These are phyloP conservation scores for Yarrowia sp. DNA, from an alignment of 805 yeast genomes.

Conservation along the genomic window DNA sequence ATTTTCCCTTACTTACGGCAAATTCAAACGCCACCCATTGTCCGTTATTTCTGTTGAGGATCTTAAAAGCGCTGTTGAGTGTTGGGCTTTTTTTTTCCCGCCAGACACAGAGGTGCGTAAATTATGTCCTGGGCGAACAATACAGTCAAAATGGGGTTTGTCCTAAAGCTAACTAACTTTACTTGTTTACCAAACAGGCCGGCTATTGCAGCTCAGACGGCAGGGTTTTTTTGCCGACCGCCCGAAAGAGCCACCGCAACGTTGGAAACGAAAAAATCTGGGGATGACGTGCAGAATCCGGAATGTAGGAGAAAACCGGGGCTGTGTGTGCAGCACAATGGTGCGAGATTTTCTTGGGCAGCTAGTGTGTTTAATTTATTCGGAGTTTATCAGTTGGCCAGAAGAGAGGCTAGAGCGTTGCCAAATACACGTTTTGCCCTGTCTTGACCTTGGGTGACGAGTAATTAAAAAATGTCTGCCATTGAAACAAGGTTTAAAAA, in stretches of 20 bases:
- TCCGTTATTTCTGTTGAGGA: constrained; percentile 10
- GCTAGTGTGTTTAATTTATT: too few relatives aligned
- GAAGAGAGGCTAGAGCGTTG: neutral
- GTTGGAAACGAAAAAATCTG: neutral
- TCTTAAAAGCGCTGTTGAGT: constrained; percentile 6
- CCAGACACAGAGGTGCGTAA: neutral
- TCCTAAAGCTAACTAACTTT: neutral
- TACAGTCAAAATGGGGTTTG: too few relatives aligned
- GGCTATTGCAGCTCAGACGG: neutral
- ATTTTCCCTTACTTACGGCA: neutral
- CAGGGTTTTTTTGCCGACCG: constrained; percentile 1
- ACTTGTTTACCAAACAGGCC: neutral
- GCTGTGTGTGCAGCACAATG: neutral
- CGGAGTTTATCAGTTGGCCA: neutral
- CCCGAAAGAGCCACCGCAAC: constrained; percentile 6
- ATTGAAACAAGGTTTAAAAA: neutral
- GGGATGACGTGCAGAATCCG: constrained; percentile 8
- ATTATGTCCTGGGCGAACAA: constrained; percentile 8
- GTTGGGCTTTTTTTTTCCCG: neutral
- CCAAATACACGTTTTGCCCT: neutral
- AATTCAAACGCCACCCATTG: neutral
- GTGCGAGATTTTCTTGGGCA: neutral
- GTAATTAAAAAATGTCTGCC: too few relatives aligned
- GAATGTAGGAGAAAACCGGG: constrained; percentile 9
- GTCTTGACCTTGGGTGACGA: neutral